Percentiles rank a stretch among this genome's conserved stretches.
Evolutionary conservation across 2,329 filamentous ascomycete genomes (phyloP).

Genomic region (Plectosphaerella cucumerina): DNA sequence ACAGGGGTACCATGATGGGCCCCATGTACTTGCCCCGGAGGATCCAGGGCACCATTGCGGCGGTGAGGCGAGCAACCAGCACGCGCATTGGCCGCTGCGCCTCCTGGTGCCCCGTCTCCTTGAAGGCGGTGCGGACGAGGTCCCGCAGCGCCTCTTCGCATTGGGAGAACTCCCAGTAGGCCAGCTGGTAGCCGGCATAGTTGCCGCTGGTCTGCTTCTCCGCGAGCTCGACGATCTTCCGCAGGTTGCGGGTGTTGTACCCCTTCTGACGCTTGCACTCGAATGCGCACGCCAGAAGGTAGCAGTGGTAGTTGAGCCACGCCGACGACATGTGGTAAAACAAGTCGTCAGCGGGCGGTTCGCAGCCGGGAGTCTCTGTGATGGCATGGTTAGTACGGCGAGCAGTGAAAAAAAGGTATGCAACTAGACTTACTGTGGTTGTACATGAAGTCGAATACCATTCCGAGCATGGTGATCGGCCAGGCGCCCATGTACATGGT

Average conservation of each 20-base stretch:
- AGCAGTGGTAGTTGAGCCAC: constrained; percentile 24
- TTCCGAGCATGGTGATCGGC: neutral
- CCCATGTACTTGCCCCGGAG: constrained; percentile 4
- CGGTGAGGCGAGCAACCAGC: constrained; percentile 3
- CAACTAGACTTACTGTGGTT: constrained; percentile 22
- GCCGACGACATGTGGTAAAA: neutral
- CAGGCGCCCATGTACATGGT: neutral
- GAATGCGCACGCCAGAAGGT: constrained; percentile 19
- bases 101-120: constrained; percentile 2
- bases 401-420: neutral
- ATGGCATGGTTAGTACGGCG: neutral
- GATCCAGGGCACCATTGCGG: constrained; percentile 6
- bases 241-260: constrained; percentile 3
- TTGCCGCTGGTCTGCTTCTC: neutral
- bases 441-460: constrained; percentile 29
- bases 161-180: constrained; percentile 6
- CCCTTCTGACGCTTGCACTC: constrained; percentile 15
- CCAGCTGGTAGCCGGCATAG: neutral
- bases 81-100: constrained; percentile 8
- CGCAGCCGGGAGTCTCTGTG: neutral
- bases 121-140: constrained; percentile 4
- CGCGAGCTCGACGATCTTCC: neutral
- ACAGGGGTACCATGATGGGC: neutral
- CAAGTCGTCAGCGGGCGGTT: neutral
- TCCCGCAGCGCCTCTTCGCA: constrained; percentile 6